A percentile compares a stretch with the other conserved stretches of the same genome.
phyloP scores from a whole-genome alignment of 495 filamentous ascomycete genomes.

The Pyronema domesticum region DNA sequence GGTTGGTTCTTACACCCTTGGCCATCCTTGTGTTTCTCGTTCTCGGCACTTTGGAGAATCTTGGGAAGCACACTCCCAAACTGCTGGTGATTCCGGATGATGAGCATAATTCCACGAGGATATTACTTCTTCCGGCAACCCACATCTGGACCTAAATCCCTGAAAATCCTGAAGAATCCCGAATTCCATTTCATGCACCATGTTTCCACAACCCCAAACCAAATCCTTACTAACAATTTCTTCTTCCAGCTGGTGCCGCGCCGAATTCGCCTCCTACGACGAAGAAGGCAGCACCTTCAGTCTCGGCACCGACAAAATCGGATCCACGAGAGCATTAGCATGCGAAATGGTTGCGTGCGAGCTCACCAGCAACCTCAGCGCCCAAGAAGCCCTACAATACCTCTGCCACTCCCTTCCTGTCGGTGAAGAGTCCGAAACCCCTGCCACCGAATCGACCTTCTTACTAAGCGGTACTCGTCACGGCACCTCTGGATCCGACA shows the following conservation, averaged over 20 bases:
- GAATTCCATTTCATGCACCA: too few species aligned
- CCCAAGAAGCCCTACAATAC: constrained; percentile 65
- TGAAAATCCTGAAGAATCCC: too few species aligned
- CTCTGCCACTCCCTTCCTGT: constrained; percentile 61
- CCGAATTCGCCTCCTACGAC: constrained; percentile 13
- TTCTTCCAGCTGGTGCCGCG: constrained; percentile 19
- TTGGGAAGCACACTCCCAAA: too few species aligned
- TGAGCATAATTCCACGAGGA: too few species aligned
- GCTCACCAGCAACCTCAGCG: constrained; percentile 59
- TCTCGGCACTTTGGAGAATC: too few species aligned
- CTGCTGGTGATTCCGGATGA: too few species aligned
- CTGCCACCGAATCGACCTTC: neutral
- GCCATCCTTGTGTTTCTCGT: too few species aligned
- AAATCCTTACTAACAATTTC: neutral
- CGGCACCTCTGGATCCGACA: constrained; percentile 13
- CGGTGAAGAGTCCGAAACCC: too few species aligned
- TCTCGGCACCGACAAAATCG: constrained; percentile 1
- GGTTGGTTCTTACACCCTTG: too few species aligned
- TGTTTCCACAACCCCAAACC: too few species aligned
- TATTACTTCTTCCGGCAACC: too few species aligned
- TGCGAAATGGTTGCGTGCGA: constrained; percentile 90
- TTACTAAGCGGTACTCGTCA: neutral
- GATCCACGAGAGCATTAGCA: constrained; percentile 55
- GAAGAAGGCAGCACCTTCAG: constrained; percentile 17
- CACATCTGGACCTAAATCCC: too few species aligned